phyloP scores from a whole-genome alignment of 495 filamentous ascomycete genomes.

The Penicillium cosmopolitanum region DNA sequence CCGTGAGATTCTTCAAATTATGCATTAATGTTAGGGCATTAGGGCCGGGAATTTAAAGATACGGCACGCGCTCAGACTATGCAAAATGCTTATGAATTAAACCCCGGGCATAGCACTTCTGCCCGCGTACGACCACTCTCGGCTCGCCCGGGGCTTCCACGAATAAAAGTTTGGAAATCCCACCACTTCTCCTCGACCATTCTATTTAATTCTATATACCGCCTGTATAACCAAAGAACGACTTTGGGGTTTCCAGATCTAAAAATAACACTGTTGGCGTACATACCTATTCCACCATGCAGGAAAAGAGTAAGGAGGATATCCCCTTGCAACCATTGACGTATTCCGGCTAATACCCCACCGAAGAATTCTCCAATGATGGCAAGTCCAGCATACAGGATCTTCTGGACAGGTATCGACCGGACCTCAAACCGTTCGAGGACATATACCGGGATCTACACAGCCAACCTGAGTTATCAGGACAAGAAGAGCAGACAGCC shows the following conservation, averaged over 20 bases:
- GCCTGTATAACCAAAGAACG: background rate
- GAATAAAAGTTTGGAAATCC: background rate
- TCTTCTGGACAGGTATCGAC: constrained; percentile 24
- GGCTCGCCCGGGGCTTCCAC: background rate
- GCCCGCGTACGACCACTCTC: background rate
- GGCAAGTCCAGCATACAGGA: background rate
- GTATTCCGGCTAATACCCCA: background rate
- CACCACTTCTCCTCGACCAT: background rate
- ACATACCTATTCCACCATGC: background rate
- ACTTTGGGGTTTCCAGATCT: too few relatives aligned
- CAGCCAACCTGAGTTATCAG: constrained; percentile 54
- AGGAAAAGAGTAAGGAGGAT: background rate
- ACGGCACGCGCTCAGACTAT: background rate
- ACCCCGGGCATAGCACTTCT: background rate
- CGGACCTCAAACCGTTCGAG: constrained; percentile 45
- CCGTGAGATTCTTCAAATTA: too few relatives aligned
- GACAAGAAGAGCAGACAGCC: constrained; percentile 52
- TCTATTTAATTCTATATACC: background rate
- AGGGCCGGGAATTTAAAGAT: background rate
- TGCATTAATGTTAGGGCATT: background rate
- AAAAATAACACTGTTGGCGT: too few relatives aligned
- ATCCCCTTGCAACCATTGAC: background rate
- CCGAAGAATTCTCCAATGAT: background rate
- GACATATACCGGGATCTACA: constrained; percentile 52
- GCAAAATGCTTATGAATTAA: background rate